Percentiles rank a stretch among this genome's conserved stretches.
Conservation (phyloP, 495 filamentous ascomycete genomes). For the Penicillium psychrofluorescens region DNA sequence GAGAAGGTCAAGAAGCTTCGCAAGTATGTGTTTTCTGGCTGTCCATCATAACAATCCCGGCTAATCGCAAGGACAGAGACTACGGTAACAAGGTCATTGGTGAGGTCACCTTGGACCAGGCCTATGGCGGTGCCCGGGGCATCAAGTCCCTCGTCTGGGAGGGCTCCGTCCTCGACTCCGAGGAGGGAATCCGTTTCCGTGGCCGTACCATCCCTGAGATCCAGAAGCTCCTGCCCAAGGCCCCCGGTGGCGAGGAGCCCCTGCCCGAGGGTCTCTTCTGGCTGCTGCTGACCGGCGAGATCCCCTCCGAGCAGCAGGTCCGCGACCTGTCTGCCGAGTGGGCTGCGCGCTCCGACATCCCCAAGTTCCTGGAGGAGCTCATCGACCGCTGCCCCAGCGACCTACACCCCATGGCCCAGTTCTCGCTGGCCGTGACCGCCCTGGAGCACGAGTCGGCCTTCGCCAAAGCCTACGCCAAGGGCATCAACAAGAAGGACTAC, state of each 20-base stretch:
- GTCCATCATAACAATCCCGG: no score
- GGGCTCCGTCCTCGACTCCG: slow-evolving; percentile 93
- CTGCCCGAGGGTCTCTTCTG: slow-evolving; percentile 99
- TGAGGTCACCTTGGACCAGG: slow-evolving; percentile 98
- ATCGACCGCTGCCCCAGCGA: slow-evolving; percentile 98
- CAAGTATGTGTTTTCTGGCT: slow-evolving; percentile 54
- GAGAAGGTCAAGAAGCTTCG: slow-evolving; percentile 98
- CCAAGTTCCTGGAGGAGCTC: slow-evolving; percentile 96
- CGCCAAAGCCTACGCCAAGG: slow-evolving; percentile 96
- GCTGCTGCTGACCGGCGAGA: slow-evolving; percentile 95
- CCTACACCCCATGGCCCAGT: slow-evolving; percentile 99
- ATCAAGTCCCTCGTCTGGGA: slow-evolving; percentile 99
- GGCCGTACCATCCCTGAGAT: slow-evolving; percentile 98
- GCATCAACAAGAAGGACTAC: slow-evolving; percentile 98
- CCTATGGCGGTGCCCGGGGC: slow-evolving; percentile 97
- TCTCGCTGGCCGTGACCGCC: slow-evolving; percentile 94
- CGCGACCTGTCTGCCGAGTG: slow-evolving; percentile 95
- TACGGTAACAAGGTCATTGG: slow-evolving; percentile 90
- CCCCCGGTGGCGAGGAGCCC: slow-evolving; percentile 90
- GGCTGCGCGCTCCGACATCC: slow-evolving; percentile 93
- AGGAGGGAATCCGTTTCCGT: slow-evolving; percentile 98
- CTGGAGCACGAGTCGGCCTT: slow-evolving; percentile 97
- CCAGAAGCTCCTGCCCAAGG: slow-evolving; percentile 94
- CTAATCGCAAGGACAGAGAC: slow-evolving; percentile 48
- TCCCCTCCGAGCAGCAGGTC: slow-evolving; percentile 95